phyloP scores from a whole-genome alignment of 176 grass and related monocot genomes.

The Raddia guianensis region DNA sequence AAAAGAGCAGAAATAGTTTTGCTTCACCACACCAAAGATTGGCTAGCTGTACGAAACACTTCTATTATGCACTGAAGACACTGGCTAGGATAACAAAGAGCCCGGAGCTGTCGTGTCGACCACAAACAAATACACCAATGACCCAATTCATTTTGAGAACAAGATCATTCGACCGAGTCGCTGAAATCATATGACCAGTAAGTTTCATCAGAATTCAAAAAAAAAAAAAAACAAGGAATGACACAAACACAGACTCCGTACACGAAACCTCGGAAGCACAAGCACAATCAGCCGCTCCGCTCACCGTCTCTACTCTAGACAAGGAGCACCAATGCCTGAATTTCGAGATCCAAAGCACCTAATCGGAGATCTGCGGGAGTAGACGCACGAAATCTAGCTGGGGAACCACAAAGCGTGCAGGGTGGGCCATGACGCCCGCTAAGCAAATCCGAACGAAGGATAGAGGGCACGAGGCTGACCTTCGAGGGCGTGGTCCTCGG shows the following conservation, averaged over 20 bases:
- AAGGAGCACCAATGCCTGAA: background rate
- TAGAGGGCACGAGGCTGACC: constrained; percentile 37
- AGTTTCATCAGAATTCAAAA: background rate
- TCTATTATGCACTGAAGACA: background rate
- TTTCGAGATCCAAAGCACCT: constrained; percentile 7
- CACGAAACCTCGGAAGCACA: background rate
- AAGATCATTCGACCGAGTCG: background rate
- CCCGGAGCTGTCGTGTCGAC: background rate
- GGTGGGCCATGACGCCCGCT: background rate
- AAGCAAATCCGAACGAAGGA: constrained; percentile 1
- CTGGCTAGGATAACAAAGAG: background rate
- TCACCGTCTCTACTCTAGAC: background rate
- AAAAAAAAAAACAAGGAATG: too few relatives aligned
- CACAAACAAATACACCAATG: background rate
- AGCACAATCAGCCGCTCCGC: background rate
- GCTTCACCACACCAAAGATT: background rate
- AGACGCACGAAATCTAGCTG: background rate
- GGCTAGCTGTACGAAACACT: background rate
- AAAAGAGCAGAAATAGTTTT: background rate
- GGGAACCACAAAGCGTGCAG: background rate
- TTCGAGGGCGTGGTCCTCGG: constrained; percentile 88
- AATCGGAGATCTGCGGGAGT: constrained; percentile 12
- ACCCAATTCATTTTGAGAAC: background rate
- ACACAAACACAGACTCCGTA: background rate
- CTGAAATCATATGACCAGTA: background rate